phyloP scores from a whole-genome alignment of 1,284 basidiomycete genomes.

The Fomitiporia mediterranea region DNA sequence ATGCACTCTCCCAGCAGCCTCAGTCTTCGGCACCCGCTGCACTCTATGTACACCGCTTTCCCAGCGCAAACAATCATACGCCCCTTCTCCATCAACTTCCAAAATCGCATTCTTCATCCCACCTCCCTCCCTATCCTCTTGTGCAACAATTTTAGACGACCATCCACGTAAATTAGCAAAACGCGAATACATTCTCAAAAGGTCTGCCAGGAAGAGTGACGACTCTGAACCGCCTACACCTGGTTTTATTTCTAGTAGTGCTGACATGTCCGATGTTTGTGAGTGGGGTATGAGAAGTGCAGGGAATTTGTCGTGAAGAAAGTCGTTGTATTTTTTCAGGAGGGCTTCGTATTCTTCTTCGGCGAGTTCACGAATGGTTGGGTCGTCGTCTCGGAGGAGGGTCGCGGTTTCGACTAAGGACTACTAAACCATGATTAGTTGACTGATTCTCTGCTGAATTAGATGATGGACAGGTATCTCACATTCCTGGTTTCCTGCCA shows the following conservation, averaged over 20 bases:
- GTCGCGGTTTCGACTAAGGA: conserved; percentile 57
- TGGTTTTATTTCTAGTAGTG: conserved; percentile 86
- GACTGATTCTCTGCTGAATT: not conserved
- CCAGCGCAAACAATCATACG: conserved; percentile 79
- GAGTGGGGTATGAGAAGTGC: conserved; percentile 69
- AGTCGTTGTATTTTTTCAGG: conserved; percentile 40
- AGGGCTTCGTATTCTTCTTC: conserved; percentile 62
- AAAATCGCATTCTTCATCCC: conserved; percentile 84
- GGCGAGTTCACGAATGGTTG: conserved; percentile 73
- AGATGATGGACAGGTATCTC: conserved; percentile 22
- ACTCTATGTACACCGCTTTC: conserved; percentile 97
- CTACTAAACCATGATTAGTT: conserved; percentile 39
- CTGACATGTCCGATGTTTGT: conserved; percentile 60
- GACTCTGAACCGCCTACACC: conserved; percentile 93
- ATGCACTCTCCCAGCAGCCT: conserved; percentile 83
- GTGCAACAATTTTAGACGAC: conserved; percentile 50
- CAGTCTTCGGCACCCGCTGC: conserved; percentile 90
- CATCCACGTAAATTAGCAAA: conserved; percentile 53
- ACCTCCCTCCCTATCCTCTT: conserved; percentile 51
- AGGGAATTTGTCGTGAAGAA: conserved; percentile 59
- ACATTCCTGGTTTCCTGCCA: conserved; percentile 45
- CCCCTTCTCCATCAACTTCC: conserved; percentile 73
- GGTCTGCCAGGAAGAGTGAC: conserved; percentile 74
- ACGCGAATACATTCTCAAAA: conserved; percentile 82
- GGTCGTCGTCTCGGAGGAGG: conserved; percentile 73